Percentiles rank a stretch among this genome's conserved stretches.
Conservation (phyloP, 176 grass and related monocot genomes). For the Musa acuminata region DNA sequence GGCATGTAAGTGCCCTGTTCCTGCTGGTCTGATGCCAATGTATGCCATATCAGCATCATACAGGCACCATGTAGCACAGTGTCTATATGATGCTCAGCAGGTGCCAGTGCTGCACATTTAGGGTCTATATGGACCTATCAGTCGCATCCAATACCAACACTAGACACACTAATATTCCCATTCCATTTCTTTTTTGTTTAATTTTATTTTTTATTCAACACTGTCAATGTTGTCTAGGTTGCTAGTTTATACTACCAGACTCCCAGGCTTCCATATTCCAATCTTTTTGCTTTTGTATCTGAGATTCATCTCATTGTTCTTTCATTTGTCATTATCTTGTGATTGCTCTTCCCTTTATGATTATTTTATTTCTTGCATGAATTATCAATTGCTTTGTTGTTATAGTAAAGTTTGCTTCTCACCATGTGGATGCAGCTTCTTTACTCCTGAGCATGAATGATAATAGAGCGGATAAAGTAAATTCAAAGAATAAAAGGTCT, state of each 20-base stretch:
- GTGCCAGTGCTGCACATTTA: too few species aligned
- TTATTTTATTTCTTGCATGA: not conserved
- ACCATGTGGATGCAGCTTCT: constrained; percentile 48
- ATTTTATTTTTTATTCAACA: not conserved
- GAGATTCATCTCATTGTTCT: not conserved
- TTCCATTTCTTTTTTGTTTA: not conserved
- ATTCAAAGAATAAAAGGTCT: constrained; percentile 43
- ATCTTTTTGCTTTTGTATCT: not conserved
- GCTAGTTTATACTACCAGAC: not conserved
- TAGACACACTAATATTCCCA: too few species aligned
- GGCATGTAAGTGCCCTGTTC: too few species aligned
- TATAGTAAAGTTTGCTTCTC: constrained; percentile 16
- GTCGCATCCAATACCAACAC: too few species aligned
- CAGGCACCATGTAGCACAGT: too few species aligned
- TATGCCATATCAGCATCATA: too few species aligned
- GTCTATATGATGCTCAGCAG: too few species aligned
- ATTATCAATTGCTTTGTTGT: not conserved
- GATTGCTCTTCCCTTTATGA: not conserved
- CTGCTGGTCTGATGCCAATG: too few species aligned
- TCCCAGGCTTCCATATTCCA: not conserved
- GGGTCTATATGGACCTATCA: too few species aligned
- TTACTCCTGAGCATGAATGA: constrained; percentile 45
- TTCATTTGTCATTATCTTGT: not conserved
- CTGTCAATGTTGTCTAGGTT: not conserved
- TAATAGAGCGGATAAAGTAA: constrained; percentile 32